Evolutionary conservation across 2,329 filamentous ascomycete species (phyloP).

Genomic region (Penicillium sp.): DNA sequence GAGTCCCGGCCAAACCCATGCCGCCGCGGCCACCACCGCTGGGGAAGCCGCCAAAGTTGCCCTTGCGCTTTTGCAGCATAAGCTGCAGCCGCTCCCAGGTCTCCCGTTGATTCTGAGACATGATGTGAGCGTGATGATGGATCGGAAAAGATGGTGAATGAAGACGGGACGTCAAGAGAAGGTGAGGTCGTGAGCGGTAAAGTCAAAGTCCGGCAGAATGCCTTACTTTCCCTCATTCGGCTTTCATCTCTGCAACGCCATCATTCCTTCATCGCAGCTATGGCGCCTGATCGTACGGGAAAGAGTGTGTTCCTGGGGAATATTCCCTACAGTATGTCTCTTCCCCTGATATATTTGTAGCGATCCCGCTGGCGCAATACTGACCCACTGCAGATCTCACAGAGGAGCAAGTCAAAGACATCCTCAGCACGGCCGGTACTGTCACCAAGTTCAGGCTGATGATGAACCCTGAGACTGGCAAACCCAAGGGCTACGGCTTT

Average conservation of each 20-base stretch:
- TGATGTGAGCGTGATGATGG: slow-evolving; percentile 28
- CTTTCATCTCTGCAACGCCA: slow-evolving; percentile 4
- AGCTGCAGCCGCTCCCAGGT: slow-evolving; percentile 62
- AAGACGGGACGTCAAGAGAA: slow-evolving; percentile 23
- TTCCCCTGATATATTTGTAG: background rate
- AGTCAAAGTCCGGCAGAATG: slow-evolving; percentile 28
- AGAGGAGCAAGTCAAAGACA: slow-evolving; percentile 92
- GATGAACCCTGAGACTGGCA: slow-evolving; percentile 90
- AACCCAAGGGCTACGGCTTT: slow-evolving; percentile 94
- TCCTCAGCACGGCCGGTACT: slow-evolving; percentile 83
- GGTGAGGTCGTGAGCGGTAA: slow-evolving; percentile 23
- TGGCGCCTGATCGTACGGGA: slow-evolving; percentile 43
- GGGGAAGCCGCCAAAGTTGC: slow-evolving; percentile 44
- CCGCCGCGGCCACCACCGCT: slow-evolving; percentile 52
- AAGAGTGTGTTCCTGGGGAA: slow-evolving; percentile 48
- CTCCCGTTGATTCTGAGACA: slow-evolving; percentile 57
- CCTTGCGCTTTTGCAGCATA: slow-evolving; percentile 52
- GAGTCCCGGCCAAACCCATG: slow-evolving; percentile 50
- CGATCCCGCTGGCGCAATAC: background rate
- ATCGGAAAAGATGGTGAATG: slow-evolving; percentile 17
- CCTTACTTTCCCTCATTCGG: slow-evolving; percentile 10
- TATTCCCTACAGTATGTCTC: slow-evolving; percentile 64
- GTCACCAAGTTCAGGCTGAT: slow-evolving; percentile 90
- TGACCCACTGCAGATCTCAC: slow-evolving; percentile 65
- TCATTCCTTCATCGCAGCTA: slow-evolving; percentile 21